Evolutionary conservation across 2,329 filamentous ascomycete species (phyloP).

Genomic region (Thermothelomyces thermophilus): DNA sequence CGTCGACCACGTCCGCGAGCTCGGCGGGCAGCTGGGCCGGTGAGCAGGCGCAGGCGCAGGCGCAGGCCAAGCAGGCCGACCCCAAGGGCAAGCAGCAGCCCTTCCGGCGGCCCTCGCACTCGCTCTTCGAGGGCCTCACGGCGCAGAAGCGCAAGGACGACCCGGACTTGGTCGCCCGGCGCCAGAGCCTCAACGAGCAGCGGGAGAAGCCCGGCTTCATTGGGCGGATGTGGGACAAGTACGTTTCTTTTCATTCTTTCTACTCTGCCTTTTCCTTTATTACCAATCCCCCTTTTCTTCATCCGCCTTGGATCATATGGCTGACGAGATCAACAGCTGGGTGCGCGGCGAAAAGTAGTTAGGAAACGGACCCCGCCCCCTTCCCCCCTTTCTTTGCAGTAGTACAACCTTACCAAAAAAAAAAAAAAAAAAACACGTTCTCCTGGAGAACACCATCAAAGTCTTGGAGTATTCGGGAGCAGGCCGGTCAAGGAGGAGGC

Average conservation of each 20-base stretch:
- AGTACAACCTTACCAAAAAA: no score
- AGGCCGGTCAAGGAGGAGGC: no score
- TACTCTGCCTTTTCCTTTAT: not conserved
- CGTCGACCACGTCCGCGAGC: slow-evolving; percentile 25
- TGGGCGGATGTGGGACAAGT: slow-evolving; percentile 53
- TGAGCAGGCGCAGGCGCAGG: not conserved
- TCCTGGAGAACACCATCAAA: no score
- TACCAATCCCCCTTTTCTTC: not conserved
- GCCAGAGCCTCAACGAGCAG: slow-evolving; percentile 51
- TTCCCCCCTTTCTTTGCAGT: no score
- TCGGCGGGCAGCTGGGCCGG: slow-evolving; percentile 7
- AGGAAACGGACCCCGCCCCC: not conserved
- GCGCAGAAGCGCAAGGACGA: slow-evolving; percentile 44
- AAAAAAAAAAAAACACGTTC: no score
- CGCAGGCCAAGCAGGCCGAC: not conserved
- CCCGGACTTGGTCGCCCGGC: slow-evolving; percentile 38
- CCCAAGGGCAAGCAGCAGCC: not conserved
- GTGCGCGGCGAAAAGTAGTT: not conserved
- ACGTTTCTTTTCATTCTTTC: slow-evolving; percentile 21
- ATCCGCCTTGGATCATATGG: not conserved
- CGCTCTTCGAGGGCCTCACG: slow-evolving; percentile 46
- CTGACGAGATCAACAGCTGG: not conserved
- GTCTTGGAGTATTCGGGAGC: no score
- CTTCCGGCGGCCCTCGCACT: slow-evolving; percentile 21
- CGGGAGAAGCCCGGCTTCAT: slow-evolving; percentile 43